These are phyloP conservation scores for Xanthoceras sorbifolium DNA, from an alignment of 345 rosid genomes.

Conservation along the genomic window DNA sequence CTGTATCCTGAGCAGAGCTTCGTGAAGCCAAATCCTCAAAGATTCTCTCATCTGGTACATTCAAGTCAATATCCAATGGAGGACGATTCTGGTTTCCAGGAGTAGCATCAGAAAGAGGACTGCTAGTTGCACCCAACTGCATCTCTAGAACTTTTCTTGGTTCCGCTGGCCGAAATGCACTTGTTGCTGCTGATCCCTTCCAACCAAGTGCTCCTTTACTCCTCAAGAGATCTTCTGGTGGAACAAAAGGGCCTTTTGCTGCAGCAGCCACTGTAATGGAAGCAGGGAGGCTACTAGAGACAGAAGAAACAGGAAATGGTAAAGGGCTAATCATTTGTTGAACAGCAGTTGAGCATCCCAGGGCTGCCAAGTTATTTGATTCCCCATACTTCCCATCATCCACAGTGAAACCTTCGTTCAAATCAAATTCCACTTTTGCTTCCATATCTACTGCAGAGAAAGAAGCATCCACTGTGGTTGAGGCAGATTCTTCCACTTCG, in stretches of 20 bases:
- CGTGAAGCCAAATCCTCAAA: slow-evolving; percentile 63
- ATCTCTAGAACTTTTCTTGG: slow-evolving; percentile 64
- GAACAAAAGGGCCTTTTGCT: slow-evolving; percentile 84
- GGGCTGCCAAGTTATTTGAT: slow-evolving; percentile 36
- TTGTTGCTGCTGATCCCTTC: slow-evolving; percentile 98
- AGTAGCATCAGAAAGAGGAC: slow-evolving; percentile 40
- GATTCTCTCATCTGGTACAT: slow-evolving; percentile 83
- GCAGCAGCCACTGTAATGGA: slow-evolving; percentile 86
- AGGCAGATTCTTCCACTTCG: slow-evolving; percentile 47
- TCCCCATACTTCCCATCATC: slow-evolving; percentile 60
- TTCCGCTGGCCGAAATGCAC: slow-evolving; percentile 97
- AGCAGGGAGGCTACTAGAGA: slow-evolving; percentile 52
- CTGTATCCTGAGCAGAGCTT: slow-evolving; percentile 37
- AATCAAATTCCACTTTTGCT: slow-evolving; percentile 72
- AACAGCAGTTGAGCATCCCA: slow-evolving; percentile 38
- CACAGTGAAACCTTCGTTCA: slow-evolving; percentile 71
- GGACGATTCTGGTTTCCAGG: slow-evolving; percentile 50
- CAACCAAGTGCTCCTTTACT: slow-evolving; percentile 78
- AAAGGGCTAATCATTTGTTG: slow-evolving; percentile 46
- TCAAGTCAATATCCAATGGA: slow-evolving; percentile 73
- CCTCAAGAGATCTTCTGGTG: slow-evolving; percentile 68
- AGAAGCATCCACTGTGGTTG: slow-evolving; percentile 34
- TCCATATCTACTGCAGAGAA: slow-evolving; percentile 38
- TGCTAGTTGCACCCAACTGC: slow-evolving; percentile 30
- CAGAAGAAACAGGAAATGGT: slow-evolving; percentile 48